Evolutionary conservation across 768 basidiomycete species (phyloP), one percentile per base, ranked within the genome.

Genomic region (Lactarius tabidus): DNA sequence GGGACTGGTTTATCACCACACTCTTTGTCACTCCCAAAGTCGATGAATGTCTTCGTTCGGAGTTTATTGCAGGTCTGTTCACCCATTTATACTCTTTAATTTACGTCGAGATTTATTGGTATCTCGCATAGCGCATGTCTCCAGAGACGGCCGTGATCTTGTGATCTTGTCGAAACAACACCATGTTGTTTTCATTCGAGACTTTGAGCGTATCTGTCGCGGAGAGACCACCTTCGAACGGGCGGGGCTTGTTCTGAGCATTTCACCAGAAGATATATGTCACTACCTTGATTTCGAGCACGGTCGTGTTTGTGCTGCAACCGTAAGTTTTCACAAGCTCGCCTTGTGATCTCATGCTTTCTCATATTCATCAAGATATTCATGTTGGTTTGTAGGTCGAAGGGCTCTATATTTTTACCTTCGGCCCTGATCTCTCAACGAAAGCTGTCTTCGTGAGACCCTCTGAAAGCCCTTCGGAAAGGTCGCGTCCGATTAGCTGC

Each of bases 81-180:
- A 36, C 36, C 12, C 12, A n/a, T n/a, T n/a, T n/a, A 36, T 36
- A 36, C 36, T 12, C 36, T 36, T 10, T 36, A 10, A 2, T 36
- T 36, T 2, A 36, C 10, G 10, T 10, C 6, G 8, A 33, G 8
- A 8, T 33, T 33, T 36, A 10, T 12, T 36, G 6, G 12, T 10
- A 10, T 36, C 36, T 10, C 36, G 36, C 12, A 23, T 64, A 75
- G 78, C 74, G 1, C 79, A 80, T 62, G 77, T 78, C 0, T 79
- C 78, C 6, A 71, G 73, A 2, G 71, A 74, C 53, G 79, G 33
- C 33, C 33, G 33, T 8, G 33, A 33, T 33, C 33, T 33, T 8
- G 33, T 33, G 33, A 8, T 33, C 1, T 67, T 77, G 55, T 51
- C 57, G 65, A 23, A 64, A 38, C 52, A 63, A 68, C 62, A 67